phyloP scores from a whole-genome alignment of 1,284 basidiomycete genomes.

The Fistulinella staudtii region DNA sequence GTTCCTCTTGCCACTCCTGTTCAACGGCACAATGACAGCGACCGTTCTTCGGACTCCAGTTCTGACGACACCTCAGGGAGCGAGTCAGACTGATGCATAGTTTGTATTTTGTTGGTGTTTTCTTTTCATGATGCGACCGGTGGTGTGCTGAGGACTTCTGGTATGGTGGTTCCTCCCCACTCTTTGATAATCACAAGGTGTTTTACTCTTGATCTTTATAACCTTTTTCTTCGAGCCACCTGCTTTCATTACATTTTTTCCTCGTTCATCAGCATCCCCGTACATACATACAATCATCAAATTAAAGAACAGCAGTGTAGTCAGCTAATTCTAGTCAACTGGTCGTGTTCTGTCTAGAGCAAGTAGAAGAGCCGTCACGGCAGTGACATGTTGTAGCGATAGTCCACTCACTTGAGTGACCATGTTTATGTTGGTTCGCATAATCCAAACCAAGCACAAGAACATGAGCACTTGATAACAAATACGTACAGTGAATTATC shows the following conservation, averaged over 20 bases:
- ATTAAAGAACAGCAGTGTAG: constrained; percentile 38
- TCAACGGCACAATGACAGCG: constrained; percentile 51
- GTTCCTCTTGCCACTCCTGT: constrained; percentile 34
- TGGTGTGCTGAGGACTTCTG: constrained; percentile 21
- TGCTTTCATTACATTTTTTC: constrained; percentile 24
- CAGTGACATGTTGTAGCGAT: constrained; percentile 14
- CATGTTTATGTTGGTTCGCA: no score
- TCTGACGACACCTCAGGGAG: constrained; percentile 76
- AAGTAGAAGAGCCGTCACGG: constrained; percentile 9
- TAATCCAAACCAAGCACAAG: constrained; percentile 4
- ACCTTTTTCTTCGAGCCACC: constrained; percentile 28
- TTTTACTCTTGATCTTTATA: constrained; percentile 36
- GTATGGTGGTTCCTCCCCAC: constrained; percentile 15
- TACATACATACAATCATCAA: constrained; percentile 38
- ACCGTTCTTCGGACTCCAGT: constrained; percentile 74
- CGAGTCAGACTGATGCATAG: constrained; percentile 64
- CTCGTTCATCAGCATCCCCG: constrained; percentile 29
- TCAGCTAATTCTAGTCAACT: constrained; percentile 36
- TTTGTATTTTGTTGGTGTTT: constrained; percentile 14
- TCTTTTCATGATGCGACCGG: constrained; percentile 12
- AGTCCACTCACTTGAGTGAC: constrained; percentile 1
- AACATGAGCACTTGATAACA: background rate
- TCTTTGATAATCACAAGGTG: constrained; percentile 22
- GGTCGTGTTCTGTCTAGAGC: constrained; percentile 15
- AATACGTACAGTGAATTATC: constrained; percentile 11